These are phyloP conservation scores for Diaporthe capsici DNA, from an alignment of 2,329 filamentous ascomycete genomes.

Conservation along the genomic window DNA sequence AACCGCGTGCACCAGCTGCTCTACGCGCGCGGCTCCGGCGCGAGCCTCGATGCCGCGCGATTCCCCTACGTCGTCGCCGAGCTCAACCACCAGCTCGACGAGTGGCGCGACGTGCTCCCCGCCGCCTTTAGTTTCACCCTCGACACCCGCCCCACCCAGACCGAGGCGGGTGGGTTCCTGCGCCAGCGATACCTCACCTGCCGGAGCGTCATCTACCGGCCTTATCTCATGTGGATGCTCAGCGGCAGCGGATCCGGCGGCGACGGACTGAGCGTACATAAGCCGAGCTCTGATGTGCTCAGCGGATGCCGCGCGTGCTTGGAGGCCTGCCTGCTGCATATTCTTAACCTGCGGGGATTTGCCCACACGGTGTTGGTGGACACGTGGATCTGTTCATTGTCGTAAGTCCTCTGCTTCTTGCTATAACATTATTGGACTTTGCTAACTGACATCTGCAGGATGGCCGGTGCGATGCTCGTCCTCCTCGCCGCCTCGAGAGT, in stretches of 20 bases:
- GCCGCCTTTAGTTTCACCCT: constrained; percentile 58
- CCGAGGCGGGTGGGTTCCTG: constrained; percentile 62
- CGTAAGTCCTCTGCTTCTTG: constrained; percentile 53
- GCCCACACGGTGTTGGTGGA: constrained; percentile 66
- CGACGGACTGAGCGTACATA: constrained; percentile 40
- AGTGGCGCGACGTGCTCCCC: constrained; percentile 63
- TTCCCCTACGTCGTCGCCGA: constrained; percentile 64
- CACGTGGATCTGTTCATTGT: constrained; percentile 68
- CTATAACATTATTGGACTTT: background rate
- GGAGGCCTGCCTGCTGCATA: constrained; percentile 63
- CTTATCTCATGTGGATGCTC: constrained; percentile 65
- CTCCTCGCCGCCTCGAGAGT: constrained; percentile 61
- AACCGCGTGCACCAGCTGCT: constrained; percentile 65
- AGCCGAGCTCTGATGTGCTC: constrained; percentile 52
- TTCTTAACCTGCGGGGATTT: constrained; percentile 62
- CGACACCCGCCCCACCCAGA: constrained; percentile 49
- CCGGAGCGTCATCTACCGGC: constrained; percentile 65
- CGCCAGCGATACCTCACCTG: constrained; percentile 66
- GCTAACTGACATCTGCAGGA: constrained; percentile 49
- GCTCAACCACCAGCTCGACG: constrained; percentile 62
- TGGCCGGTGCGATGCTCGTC: constrained; percentile 65
- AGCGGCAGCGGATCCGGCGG: constrained; percentile 53
- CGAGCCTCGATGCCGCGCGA: constrained; percentile 58
- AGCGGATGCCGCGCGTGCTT: constrained; percentile 61
- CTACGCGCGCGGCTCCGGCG: constrained; percentile 58